phyloP scores from a whole-genome alignment of 2,329 filamentous ascomycete species.

The Claviceps maximensis region DNA sequence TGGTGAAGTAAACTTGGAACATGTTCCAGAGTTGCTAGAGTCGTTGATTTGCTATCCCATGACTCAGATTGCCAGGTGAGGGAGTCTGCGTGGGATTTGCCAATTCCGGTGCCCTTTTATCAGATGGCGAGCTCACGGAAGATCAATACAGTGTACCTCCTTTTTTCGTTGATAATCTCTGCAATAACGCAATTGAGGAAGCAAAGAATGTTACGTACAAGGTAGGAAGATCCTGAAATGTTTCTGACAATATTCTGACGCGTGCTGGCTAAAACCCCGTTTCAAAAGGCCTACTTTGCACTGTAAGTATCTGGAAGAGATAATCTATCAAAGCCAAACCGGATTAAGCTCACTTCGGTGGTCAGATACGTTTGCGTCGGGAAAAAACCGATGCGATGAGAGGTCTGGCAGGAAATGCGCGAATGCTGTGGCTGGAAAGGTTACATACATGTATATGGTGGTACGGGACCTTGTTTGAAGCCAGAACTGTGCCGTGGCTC shows the following conservation, averaged over 20 bases:
- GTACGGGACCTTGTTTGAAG: neutral
- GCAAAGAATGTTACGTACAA: constrained; percentile 41
- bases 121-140: neutral
- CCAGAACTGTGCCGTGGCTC: neutral
- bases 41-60: constrained; percentile 46
- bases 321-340: neutral
- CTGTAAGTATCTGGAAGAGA: constrained; percentile 30
- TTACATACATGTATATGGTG: too few species aligned
- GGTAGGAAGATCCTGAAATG: constrained; percentile 21
- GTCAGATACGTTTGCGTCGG: constrained; percentile 49
- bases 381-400: constrained; percentile 34
- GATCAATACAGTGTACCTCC: constrained; percentile 30
- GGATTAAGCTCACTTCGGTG: constrained; percentile 1
- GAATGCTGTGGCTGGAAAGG: too few species aligned
- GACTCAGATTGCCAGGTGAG: constrained; percentile 34
- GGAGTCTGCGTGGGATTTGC: constrained; percentile 11
- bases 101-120: neutral
- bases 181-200: constrained; percentile 41
- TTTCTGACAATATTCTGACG: neutral
- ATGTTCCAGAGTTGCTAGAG: constrained; percentile 39
- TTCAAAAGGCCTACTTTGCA: constrained; percentile 45
- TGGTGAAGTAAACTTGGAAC: constrained; percentile 38
- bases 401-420: too few species aligned
- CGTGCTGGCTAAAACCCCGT: neutral
- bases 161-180: constrained; percentile 37